phyloP scores from a whole-genome alignment of 148 eudicot genomes.

The Chenopodium quinoa region DNA sequence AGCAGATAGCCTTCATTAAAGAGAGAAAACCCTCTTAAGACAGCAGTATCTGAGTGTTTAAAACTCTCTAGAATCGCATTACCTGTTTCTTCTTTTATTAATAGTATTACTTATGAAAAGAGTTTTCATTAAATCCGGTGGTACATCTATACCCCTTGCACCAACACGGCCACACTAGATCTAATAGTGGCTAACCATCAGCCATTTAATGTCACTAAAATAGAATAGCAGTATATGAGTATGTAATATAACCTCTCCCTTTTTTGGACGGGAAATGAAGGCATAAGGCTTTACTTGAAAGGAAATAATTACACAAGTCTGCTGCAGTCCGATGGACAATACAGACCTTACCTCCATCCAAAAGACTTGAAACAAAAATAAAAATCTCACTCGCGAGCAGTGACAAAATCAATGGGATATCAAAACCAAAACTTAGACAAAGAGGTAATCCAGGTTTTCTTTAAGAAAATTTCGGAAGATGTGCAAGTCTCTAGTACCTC shows the following conservation, averaged over 20 bases:
- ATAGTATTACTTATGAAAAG: no score
- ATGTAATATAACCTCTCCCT: background rate
- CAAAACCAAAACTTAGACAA: background rate
- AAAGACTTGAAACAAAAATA: background rate
- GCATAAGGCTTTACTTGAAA: background rate
- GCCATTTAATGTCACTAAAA: background rate
- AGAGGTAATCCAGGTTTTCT: background rate
- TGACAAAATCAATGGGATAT: constrained; percentile 8
- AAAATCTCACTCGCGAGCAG: background rate
- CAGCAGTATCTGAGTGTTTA: no score
- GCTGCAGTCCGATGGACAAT: background rate
- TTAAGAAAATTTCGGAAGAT: background rate
- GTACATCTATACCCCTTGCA: background rate
- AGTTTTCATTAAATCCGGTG: no score
- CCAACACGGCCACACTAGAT: background rate
- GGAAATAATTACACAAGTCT: background rate
- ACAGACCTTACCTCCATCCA: constrained; percentile 4
- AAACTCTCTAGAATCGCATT: no score
- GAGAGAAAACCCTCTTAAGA: no score
- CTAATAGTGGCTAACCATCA: background rate
- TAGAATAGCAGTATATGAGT: background rate
- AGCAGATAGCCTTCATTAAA: no score
- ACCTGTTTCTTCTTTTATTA: no score
- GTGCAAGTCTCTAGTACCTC: background rate
- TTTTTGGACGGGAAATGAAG: background rate